Base-by-base conservation (phyloP, 2,329 filamentous ascomycete genomes). In the Massarina eburnea region DNA sequence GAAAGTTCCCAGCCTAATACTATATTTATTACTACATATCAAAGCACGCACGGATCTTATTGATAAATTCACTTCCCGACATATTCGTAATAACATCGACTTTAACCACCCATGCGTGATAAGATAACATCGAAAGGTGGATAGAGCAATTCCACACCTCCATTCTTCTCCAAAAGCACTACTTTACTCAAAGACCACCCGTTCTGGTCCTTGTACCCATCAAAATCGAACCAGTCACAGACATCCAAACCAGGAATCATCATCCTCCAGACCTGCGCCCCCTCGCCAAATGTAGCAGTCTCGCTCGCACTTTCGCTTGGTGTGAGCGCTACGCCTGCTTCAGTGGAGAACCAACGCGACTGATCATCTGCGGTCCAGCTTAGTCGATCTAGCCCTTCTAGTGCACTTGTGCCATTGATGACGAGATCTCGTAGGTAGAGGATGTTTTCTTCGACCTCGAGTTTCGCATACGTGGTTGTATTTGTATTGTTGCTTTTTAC, bases 151-250 rank as follows among this genome's bases (percentile, higher is more conserved):
- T 61, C 58, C 2, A 63, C 52, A n/a, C 45, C 45, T 6, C 32
- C 36, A 0, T 49, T 45, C 1, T 24, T 49, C 26, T 64, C 55
- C 3, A 66, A 51, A 1, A 63, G 34, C 24, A 65, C 61, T 10
- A 66, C 10, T 36, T 66, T 67, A 14, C 52, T 59, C 41, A 66
- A 43, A 8, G 61, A 57, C 64, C 64, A 67, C 2, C 60, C 64
- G 22, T 57, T 62, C 14, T 50, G 53, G 38, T 66, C 62, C n/a
- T 61, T 58, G 39, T 64, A 65, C 52, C 64, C 64, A 43, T 66
- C 64, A 29, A 62, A 66, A 36, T 67, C 64, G 43, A 59, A 65
- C 59, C 61, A 67, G 39, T 67, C 57, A 36, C 64, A 67, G 7
- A 38, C 34, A 8, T 58, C 54, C 27, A 59, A 39, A 3, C 58